These are phyloP conservation scores for Pseudomicrostroma phylloplanum DNA, from an alignment of 1,284 basidiomycete species.

Conservation along the genomic window DNA sequence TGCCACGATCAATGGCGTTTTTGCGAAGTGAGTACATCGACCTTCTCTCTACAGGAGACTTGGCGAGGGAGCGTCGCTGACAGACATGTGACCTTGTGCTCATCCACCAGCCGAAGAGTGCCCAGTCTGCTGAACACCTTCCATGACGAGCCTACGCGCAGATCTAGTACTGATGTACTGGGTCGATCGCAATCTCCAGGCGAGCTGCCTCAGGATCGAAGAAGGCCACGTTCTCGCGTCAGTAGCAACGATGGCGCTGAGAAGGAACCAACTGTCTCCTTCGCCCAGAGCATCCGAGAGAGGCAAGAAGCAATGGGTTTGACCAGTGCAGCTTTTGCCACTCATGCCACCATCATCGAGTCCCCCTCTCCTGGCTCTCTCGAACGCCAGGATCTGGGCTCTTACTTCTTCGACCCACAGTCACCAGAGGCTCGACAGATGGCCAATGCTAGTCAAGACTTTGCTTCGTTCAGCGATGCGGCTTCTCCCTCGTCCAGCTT, in stretches of 20 bases:
- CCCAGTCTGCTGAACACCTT: background rate
- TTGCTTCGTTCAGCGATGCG: background rate
- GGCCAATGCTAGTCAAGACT: background rate
- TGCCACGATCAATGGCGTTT: background rate
- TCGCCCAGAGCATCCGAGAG: background rate
- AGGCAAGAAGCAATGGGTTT: background rate
- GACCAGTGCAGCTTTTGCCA: background rate
- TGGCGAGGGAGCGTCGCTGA: too few species aligned
- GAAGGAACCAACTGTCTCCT: background rate
- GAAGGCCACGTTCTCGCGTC: too few species aligned
- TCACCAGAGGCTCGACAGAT: constrained; percentile 31
- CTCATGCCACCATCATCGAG: constrained; percentile 17
- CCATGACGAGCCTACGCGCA: background rate
- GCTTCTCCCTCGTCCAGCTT: too few species aligned
- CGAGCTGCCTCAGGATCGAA: background rate
- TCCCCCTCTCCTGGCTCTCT: constrained; percentile 31
- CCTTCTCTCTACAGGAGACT: too few species aligned
- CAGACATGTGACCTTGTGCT: too few species aligned
- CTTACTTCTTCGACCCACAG: constrained; percentile 41
- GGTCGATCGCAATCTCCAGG: background rate
- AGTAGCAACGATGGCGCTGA: background rate
- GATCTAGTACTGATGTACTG: background rate
- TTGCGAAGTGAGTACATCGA: too few species aligned
- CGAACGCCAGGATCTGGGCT: constrained; percentile 25
- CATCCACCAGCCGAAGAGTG: too few species aligned